Evolutionary conservation across 352 stramenopile species (phyloP).

Genomic region (Globisporangium emineosum): DNA sequence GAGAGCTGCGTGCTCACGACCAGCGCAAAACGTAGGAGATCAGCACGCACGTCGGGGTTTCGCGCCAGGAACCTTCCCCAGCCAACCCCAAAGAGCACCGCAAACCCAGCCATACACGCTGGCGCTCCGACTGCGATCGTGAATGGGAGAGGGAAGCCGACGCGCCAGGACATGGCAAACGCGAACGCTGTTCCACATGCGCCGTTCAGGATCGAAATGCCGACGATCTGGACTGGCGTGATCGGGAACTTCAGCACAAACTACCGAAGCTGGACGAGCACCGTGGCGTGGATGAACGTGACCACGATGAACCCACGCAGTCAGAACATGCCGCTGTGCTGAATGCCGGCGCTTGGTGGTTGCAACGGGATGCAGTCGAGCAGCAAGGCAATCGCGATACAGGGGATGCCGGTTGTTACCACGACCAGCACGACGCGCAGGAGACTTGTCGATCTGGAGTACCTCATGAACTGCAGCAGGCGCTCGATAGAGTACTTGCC

Average conservation of each 20-base stretch:
- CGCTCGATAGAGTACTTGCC: conserved; percentile 13
- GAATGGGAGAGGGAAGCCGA: conserved; percentile 1
- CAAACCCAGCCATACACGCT: not conserved
- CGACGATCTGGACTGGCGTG: not conserved
- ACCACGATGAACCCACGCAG: not conserved
- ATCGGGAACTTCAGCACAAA: conserved; percentile 1
- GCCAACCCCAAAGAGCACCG: not conserved
- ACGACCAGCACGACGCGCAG: not conserved
- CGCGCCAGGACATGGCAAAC: not conserved
- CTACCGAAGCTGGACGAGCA: not conserved
- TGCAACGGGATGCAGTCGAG: conserved; percentile 9
- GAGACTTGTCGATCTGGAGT: not conserved
- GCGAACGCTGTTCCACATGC: not conserved
- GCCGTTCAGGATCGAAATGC: not conserved
- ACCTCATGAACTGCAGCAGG: not conserved
- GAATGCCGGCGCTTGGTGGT: not conserved
- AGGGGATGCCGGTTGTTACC: not conserved
- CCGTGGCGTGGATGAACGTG: not conserved
- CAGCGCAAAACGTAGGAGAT: conserved; percentile 7
- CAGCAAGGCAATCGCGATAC: not conserved
- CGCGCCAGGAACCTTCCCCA: not conserved
- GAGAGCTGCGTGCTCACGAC: conserved; percentile 15
- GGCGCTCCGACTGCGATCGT: not conserved
- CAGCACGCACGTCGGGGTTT: not conserved
- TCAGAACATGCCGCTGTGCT: conserved; percentile 3